These are phyloP conservation scores for Suillus paluster DNA, from an alignment of 768 basidiomycete species.

Conservation along the genomic window DNA sequence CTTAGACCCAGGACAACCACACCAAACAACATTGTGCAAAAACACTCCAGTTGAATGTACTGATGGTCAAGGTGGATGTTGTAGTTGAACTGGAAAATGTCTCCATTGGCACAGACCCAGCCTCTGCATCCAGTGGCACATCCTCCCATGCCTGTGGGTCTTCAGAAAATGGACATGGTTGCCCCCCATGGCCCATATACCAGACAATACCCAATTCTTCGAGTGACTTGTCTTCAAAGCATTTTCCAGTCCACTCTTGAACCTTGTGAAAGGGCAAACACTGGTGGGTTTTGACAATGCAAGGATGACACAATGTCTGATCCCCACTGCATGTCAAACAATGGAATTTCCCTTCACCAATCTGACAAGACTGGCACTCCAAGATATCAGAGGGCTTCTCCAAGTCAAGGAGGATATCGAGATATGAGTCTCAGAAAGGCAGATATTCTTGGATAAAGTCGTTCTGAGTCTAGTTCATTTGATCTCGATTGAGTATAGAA, in stretches of 20 bases:
- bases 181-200: constrained; percentile 27
- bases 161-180: constrained; percentile 16
- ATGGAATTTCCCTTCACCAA: not conserved
- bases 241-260: constrained; percentile 24
- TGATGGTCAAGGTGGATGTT: not conserved
- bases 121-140: no score
- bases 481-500: not conserved
- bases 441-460: constrained; percentile 7
- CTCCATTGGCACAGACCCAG: no score
- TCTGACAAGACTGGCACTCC: not conserved
- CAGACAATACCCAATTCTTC: constrained; percentile 24
- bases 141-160: not conserved
- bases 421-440: not conserved
- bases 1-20: not conserved
- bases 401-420: not conserved
- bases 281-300: not conserved
- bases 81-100: no score
- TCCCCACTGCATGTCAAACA: constrained; percentile 7
- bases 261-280: constrained; percentile 21
- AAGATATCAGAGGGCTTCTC: not conserved
- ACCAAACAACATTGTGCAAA: not conserved
- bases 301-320: constrained; percentile 4
- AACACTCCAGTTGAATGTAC: constrained; percentile 8
- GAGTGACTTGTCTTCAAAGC: constrained; percentile 17
- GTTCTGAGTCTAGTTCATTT: constrained; percentile 11